Conservation (phyloP, 345 rosid genomes). For the Hibiscus trionum region DNA sequence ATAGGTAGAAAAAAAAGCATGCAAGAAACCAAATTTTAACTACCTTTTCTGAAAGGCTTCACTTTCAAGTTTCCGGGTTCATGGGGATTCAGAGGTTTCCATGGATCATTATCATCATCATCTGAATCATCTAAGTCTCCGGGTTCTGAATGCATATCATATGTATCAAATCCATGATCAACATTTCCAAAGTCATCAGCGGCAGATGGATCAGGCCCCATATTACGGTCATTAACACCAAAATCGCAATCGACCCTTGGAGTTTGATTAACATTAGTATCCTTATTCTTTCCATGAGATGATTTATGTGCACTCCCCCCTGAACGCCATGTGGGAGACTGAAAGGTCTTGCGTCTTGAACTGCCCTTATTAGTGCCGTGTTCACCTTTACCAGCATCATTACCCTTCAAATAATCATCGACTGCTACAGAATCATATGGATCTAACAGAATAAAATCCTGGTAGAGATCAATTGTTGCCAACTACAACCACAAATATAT, state of each 20-base stretch:
- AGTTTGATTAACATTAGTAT: constrained; percentile 32
- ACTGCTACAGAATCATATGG: constrained; percentile 63
- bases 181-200: constrained; percentile 29
- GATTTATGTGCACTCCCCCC: constrained; percentile 60
- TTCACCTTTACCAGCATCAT: constrained; percentile 36
- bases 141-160: constrained; percentile 42
- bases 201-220: constrained; percentile 24
- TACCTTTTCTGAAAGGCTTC: constrained; percentile 82
- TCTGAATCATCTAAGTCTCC: constrained; percentile 48
- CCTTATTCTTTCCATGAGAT: constrained; percentile 45
- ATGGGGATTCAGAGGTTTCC: constrained; percentile 93
- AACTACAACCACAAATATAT: constrained; percentile 45
- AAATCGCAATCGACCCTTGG: constrained; percentile 30
- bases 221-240: constrained; percentile 28
- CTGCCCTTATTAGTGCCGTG: constrained; percentile 32
- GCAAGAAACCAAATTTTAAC: constrained; percentile 7
- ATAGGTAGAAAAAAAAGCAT: constrained; percentile 4
- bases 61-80: constrained; percentile 86
- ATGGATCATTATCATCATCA: constrained; percentile 67
- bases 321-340: constrained; percentile 48
- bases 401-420: constrained; percentile 41
- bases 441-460: constrained; percentile 77
- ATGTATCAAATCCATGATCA: constrained; percentile 41
- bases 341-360: constrained; percentile 45
- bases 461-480: constrained; percentile 74